A percentile compares a stretch with the other conserved stretches of the same genome.
Conservation (phyloP, 2,329 filamentous ascomycete genomes). For the Talaromyces atroroseus region DNA sequence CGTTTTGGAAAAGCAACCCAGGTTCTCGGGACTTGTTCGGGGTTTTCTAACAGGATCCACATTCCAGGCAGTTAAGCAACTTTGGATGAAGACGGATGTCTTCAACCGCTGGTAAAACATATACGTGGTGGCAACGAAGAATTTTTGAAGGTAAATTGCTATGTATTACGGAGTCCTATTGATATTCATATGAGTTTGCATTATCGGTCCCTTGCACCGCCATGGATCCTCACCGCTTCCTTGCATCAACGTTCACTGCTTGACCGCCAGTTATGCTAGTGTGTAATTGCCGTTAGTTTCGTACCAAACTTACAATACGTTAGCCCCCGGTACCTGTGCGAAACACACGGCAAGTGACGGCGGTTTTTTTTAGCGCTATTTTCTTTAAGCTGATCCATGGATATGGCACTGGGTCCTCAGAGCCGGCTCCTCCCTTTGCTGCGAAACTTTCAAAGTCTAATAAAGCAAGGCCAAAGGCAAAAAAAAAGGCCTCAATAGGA, state of each 20-base stretch:
- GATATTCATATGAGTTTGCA: not conserved
- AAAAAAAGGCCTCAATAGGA: not conserved
- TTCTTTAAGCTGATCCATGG: constrained; percentile 13
- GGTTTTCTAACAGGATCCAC: not conserved
- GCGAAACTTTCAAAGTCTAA: constrained; percentile 6
- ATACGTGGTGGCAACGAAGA: not conserved
- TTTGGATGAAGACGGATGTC: not conserved
- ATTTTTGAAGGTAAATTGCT: not conserved
- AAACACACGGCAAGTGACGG: constrained; percentile 1
- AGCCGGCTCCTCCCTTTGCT: constrained; percentile 10
- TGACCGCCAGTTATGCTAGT: not conserved
- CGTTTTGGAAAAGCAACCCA: not conserved
- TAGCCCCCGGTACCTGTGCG: constrained; percentile 4
- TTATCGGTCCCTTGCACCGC: not conserved
- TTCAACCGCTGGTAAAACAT: not conserved
- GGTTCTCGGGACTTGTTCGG: not conserved
- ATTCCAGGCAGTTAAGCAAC: not conserved
- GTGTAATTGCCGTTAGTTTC: not conserved
- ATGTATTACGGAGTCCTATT: too few species aligned
- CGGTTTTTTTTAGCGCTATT: constrained; percentile 4
- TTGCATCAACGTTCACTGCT: not conserved
- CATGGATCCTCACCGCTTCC: not conserved
- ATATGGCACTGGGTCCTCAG: constrained; percentile 14
- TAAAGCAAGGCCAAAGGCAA: not conserved
- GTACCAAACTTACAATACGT: constrained; percentile 4